Percentiles rank a stretch among this genome's conserved stretches.
phyloP scores from a whole-genome alignment of 106 monocot genomes.

The Hemerocallis citrina region DNA sequence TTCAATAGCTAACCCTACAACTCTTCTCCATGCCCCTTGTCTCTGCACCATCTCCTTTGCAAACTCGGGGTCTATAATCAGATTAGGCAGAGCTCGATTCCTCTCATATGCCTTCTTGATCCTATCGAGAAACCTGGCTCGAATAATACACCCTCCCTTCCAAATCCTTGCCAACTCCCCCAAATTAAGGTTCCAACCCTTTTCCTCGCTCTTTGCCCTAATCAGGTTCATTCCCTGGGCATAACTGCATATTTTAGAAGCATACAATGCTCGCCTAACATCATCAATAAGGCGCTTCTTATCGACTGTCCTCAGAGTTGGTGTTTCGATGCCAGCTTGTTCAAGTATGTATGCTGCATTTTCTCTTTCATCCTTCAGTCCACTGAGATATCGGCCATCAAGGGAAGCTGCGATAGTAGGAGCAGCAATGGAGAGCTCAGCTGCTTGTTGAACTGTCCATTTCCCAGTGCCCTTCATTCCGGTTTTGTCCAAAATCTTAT shows the following conservation, averaged over 20 bases:
- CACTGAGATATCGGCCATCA: constrained; percentile 24
- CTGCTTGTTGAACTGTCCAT: constrained; percentile 29
- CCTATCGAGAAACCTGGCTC: constrained; percentile 24
- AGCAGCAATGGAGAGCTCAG: constrained; percentile 24
- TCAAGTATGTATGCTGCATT: constrained; percentile 22
- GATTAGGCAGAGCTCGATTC: constrained; percentile 11
- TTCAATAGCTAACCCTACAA: constrained; percentile 20
- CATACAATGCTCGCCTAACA: constrained; percentile 46
- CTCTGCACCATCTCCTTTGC: constrained; percentile 27
- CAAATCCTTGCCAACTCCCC: constrained; percentile 51
- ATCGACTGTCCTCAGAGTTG: constrained; percentile 13
- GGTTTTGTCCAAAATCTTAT: constrained; percentile 27
- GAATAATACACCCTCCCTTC: constrained; percentile 55
- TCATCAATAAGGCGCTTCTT: constrained; percentile 34
- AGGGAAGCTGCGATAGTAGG: constrained; percentile 26
- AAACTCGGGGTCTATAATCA: constrained; percentile 30
- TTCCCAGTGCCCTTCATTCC: constrained; percentile 32
- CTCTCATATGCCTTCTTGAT: constrained; percentile 28
- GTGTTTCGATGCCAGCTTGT: constrained; percentile 24
- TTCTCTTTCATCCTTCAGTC: constrained; percentile 45
- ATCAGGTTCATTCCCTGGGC: constrained; percentile 55
- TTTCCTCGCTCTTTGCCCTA: constrained; percentile 40
- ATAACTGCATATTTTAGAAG: constrained; percentile 54
- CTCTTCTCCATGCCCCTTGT: constrained; percentile 25
- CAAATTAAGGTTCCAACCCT: constrained; percentile 42